phyloP scores from a whole-genome alignment of 2,329 filamentous ascomycete genomes.

The Phyllosticta capitalensis region DNA sequence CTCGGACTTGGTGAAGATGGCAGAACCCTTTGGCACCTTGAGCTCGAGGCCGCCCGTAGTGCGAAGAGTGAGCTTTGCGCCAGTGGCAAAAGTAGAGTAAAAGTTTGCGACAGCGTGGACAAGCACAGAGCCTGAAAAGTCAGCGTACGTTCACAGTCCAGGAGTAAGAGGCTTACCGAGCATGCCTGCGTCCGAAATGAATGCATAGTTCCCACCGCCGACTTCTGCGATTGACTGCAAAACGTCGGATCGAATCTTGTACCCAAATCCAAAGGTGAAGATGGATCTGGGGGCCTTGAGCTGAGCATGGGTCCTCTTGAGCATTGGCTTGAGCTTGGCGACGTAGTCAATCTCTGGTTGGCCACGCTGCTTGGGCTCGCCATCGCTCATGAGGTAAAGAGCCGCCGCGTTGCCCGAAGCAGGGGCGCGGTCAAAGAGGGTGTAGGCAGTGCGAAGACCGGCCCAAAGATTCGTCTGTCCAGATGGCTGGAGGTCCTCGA shows the following conservation, averaged over 20 bases:
- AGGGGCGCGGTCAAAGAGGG: neutral
- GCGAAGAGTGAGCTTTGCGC: conserved; percentile 30
- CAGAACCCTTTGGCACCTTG: conserved; percentile 17
- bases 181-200: conserved; percentile 55
- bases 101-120: conserved; percentile 53
- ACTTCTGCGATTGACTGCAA: conserved; percentile 52
- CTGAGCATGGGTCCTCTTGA: conserved; percentile 15
- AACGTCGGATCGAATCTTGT: conserved; percentile 41
- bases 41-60: neutral
- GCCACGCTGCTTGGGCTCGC: conserved; percentile 46
- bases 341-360: conserved; percentile 44
- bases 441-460: conserved; percentile 40
- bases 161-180: conserved; percentile 24
- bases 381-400: conserved; percentile 39
- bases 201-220: conserved; percentile 49
- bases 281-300: conserved; percentile 16
- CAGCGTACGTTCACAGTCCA: neutral
- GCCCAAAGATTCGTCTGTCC: conserved; percentile 49
- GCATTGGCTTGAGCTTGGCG: conserved; percentile 37
- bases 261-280: conserved; percentile 49
- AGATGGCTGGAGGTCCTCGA: conserved; percentile 33
- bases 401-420: conserved; percentile 13
- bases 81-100: conserved; percentile 47
- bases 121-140: conserved; percentile 44
- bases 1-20: conserved; percentile 17